Evolutionary conservation across 805 yeast species (phyloP).

Genomic region (Candida adriatica): DNA sequence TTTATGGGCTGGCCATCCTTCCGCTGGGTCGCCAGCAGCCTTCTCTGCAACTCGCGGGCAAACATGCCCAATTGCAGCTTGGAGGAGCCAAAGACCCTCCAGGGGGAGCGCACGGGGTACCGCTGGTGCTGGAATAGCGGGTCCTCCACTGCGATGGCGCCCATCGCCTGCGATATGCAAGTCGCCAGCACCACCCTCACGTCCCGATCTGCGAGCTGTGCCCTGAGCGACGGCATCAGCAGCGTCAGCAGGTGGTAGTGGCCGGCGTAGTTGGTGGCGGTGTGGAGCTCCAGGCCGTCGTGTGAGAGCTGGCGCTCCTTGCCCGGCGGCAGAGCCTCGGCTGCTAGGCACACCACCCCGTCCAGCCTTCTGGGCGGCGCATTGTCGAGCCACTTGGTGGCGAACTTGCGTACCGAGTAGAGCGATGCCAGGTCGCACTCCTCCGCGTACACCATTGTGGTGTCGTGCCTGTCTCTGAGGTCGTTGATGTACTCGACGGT

Average conservation of each 20-base stretch:
- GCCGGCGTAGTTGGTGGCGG: conserved; percentile 74
- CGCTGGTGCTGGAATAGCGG: conserved; percentile 53
- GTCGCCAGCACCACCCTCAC: conserved; percentile 76
- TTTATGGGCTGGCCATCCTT: conserved; percentile 68
- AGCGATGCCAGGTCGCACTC: conserved; percentile 74
- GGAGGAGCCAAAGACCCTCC: conserved; percentile 75
- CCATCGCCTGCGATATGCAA: conserved; percentile 74
- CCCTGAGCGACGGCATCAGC: conserved; percentile 74
- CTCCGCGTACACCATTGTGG: conserved; percentile 83
- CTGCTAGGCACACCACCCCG: conserved; percentile 85
- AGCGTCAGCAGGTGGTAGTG: conserved; percentile 77
- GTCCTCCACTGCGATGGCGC: conserved; percentile 53
- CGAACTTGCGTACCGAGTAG: conserved; percentile 76
- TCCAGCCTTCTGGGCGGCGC: conserved; percentile 87
- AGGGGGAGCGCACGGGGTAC: conserved; percentile 59
- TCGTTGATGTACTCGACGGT: conserved; percentile 72
- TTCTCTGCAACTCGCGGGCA: conserved; percentile 72
- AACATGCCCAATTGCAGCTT: conserved; percentile 71
- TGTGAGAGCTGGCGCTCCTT: conserved; percentile 53
- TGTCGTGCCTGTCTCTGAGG: conserved; percentile 60
- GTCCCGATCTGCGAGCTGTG: conserved; percentile 93
- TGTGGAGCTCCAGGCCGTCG: conserved; percentile 85
- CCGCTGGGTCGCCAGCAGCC: conserved; percentile 50
- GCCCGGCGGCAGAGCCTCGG: conserved; percentile 69
- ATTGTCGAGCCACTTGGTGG: conserved; percentile 90